Percentiles rank a stretch among this genome's conserved stretches.
phyloP scores from a whole-genome alignment of 2,329 filamentous ascomycete genomes.

The Xylaria sp. region DNA sequence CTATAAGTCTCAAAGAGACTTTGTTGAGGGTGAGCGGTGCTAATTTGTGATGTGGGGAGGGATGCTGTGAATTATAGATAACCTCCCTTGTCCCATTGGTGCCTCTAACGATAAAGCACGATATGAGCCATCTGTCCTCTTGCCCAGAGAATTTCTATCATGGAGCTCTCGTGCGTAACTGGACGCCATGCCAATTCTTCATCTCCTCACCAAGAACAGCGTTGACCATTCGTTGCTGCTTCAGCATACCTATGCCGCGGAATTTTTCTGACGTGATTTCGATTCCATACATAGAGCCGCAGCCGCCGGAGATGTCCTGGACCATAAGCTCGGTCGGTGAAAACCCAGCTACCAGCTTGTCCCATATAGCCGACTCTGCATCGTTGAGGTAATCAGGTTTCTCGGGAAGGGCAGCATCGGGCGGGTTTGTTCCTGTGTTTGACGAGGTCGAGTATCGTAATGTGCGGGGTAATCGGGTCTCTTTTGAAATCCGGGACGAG shows the following conservation, averaged over 20 bases:
- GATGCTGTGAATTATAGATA: constrained; percentile 15
- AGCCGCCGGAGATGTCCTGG: constrained; percentile 84
- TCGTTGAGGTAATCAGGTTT: constrained; percentile 64
- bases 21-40: neutral
- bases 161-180: constrained; percentile 75
- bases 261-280: constrained; percentile 80
- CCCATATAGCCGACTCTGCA: constrained; percentile 70
- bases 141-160: constrained; percentile 39
- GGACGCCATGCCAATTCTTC: constrained; percentile 84
- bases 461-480: constrained; percentile 1
- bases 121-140: neutral
- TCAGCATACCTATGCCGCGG: constrained; percentile 75
- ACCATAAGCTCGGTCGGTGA: constrained; percentile 68
- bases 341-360: constrained; percentile 62
- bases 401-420: constrained; percentile 42
- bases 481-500: neutral
- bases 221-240: constrained; percentile 87
- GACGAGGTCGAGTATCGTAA: constrained; percentile 46
- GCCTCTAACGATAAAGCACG: neutral
- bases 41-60: constrained; percentile 3
- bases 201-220: constrained; percentile 78
- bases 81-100: neutral
- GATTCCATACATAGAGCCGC: constrained; percentile 88
- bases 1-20: neutral
- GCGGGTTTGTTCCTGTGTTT: constrained; percentile 46